phyloP scores from a whole-genome alignment of 768 basidiomycete genomes.

The Baorangia bicolor region DNA sequence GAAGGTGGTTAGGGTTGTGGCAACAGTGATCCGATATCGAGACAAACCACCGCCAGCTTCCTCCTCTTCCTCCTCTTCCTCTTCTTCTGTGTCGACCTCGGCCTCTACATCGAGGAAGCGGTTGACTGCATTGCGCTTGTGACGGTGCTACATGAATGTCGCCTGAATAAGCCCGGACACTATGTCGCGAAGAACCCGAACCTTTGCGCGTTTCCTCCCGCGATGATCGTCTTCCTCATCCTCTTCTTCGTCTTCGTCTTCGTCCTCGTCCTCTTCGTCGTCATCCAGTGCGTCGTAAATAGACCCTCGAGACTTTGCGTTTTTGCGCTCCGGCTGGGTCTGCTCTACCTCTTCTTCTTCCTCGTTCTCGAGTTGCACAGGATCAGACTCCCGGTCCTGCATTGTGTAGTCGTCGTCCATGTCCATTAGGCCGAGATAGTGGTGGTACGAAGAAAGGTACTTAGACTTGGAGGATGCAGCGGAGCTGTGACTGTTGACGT shows the following conservation, averaged over 20 bases:
- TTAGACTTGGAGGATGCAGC: not conserved
- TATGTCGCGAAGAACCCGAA: conserved; percentile 25
- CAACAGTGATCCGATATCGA: not conserved
- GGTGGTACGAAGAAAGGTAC: conserved; percentile 27
- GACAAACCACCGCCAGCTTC: conserved; percentile 58
- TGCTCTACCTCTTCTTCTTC: conserved; percentile 40
- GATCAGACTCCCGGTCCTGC: conserved; percentile 30
- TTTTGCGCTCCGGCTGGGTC: conserved; percentile 17
- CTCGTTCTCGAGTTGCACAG: conserved; percentile 34
- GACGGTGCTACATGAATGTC: conserved; percentile 48
- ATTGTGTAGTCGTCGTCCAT: conserved; percentile 36
- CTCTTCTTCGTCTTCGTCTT: conserved; percentile 61
- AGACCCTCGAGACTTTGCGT: conserved; percentile 28
- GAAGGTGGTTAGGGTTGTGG: conserved; percentile 9
- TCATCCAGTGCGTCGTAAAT: conserved; percentile 39
- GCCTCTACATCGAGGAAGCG: conserved; percentile 96
- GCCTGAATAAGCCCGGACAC: conserved; percentile 6
- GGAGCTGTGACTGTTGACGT: not conserved
- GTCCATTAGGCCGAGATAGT: conserved; percentile 28
- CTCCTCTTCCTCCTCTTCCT: conserved; percentile 87
- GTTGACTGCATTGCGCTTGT: conserved; percentile 62
- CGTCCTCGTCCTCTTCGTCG: conserved; percentile 53
- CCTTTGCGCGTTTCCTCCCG: conserved; percentile 63
- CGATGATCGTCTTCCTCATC: conserved; percentile 41
- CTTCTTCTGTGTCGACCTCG: conserved; percentile 95